phyloP scores from a whole-genome alignment of 2,329 filamentous ascomycete species.

The Dichotomopilus funicola region DNA sequence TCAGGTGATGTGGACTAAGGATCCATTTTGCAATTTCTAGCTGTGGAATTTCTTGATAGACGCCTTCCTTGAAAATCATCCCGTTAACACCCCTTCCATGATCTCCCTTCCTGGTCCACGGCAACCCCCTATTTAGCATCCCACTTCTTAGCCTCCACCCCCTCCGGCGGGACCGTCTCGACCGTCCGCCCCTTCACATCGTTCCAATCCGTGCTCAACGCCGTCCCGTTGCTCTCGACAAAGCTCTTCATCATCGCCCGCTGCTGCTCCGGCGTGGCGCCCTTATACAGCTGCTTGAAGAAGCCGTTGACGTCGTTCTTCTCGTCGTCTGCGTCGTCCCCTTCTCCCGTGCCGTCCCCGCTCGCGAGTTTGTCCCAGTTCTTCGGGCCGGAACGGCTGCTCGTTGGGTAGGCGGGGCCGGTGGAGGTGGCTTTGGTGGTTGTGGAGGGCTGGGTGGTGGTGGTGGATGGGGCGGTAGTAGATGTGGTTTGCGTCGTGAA shows the following conservation, averaged over 20 bases:
- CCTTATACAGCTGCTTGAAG: constrained; percentile 84
- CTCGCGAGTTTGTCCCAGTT: constrained; percentile 80
- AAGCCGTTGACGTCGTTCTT: constrained; percentile 66
- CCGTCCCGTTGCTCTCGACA: constrained; percentile 86
- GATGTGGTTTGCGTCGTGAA: background rate
- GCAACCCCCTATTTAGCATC: constrained; percentile 11
- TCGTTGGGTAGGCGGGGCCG: constrained; percentile 70
- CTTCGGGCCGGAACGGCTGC: constrained; percentile 74
- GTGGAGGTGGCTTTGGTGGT: background rate
- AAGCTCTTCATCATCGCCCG: constrained; percentile 98
- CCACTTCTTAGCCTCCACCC: constrained; percentile 72
- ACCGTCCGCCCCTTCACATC: constrained; percentile 70
- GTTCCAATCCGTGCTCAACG: constrained; percentile 85
- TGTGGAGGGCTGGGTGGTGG: background rate
- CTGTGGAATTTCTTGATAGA: background rate
- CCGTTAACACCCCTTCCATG: no score
- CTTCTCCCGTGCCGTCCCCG: constrained; percentile 51
- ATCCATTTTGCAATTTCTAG: background rate
- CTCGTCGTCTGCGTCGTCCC: constrained; percentile 42
- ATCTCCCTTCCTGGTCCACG: no score
- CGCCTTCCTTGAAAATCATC: background rate
- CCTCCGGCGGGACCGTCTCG: constrained; percentile 67
- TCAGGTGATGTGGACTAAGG: no score
- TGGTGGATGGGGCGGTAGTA: background rate
- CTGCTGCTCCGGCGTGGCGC: constrained; percentile 69